phyloP scores from a whole-genome alignment of 1,284 basidiomycete species.

The Boletellus dicymbophilus region DNA sequence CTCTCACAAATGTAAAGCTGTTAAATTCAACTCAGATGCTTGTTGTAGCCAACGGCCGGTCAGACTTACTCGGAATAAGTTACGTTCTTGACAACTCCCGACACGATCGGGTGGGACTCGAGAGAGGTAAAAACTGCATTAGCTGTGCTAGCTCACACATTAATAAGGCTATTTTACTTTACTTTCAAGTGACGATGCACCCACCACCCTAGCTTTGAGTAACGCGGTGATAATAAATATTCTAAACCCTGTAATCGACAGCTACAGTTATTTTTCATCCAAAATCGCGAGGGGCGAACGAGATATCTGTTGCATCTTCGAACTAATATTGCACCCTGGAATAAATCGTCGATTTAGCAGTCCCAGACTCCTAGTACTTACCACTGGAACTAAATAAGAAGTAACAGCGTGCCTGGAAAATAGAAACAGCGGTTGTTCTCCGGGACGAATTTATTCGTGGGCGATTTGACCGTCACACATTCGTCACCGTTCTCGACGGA shows the following conservation, averaged over 20 bases:
- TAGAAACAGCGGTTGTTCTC: constrained; percentile 15
- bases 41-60: not conserved
- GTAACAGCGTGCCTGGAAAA: constrained; percentile 8
- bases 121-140: not conserved
- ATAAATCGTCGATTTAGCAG: not conserved
- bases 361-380: too few species aligned
- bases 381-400: not conserved
- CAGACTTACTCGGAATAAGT: constrained; percentile 16
- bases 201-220: not conserved
- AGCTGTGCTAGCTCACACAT: not conserved
- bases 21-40: not conserved
- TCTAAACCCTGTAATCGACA: constrained; percentile 3
- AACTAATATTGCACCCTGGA: constrained; percentile 18
- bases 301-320: not conserved
- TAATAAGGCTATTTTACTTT: not conserved
- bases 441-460: constrained; percentile 11
- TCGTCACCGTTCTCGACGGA: constrained; percentile 23
- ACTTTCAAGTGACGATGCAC: constrained; percentile 13
- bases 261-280: not conserved
- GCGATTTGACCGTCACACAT: constrained; percentile 17
- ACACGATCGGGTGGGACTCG: constrained; percentile 10
- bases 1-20: constrained; percentile 17
- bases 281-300: not conserved
- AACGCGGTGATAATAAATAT: constrained; percentile 12
- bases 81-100: constrained; percentile 11